Percentiles rank a stretch among this genome's conserved stretches.
phyloP scores from a whole-genome alignment of 2,329 filamentous ascomycete species.

The Xylariaceae sp. region DNA sequence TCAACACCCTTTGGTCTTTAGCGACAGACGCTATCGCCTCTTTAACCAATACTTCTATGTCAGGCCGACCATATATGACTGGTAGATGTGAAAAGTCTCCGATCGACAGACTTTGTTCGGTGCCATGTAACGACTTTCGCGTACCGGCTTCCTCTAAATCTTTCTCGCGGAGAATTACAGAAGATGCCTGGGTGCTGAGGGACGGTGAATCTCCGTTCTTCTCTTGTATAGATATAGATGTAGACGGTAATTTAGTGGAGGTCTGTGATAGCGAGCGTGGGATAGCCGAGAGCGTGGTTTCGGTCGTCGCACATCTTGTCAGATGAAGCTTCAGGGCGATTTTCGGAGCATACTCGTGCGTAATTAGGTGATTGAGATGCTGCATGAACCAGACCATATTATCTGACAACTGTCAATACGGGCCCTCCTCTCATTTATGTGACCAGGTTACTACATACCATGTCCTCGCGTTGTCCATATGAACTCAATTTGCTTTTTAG shows the following conservation, averaged over 20 bases:
- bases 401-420: slow-evolving; percentile 35
- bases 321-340: slow-evolving; percentile 48
- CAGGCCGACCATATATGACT: slow-evolving; percentile 48
- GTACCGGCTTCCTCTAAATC: slow-evolving; percentile 28
- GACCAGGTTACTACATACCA: slow-evolving; percentile 43
- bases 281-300: slow-evolving; percentile 12
- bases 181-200: slow-evolving; percentile 24
- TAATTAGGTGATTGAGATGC: slow-evolving; percentile 47
- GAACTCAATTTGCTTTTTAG: slow-evolving; percentile 50
- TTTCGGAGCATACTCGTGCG: slow-evolving; percentile 46
- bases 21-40: slow-evolving; percentile 44
- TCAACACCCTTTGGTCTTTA: slow-evolving; percentile 47
- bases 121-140: slow-evolving; percentile 15
- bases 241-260: slow-evolving; percentile 15
- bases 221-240: slow-evolving; percentile 21
- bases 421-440: not conserved
- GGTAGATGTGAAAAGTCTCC: slow-evolving; percentile 34
- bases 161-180: slow-evolving; percentile 24
- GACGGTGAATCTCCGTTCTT: slow-evolving; percentile 21
- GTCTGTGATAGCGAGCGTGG: slow-evolving; percentile 20
- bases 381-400: slow-evolving; percentile 47
- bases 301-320: slow-evolving; percentile 33
- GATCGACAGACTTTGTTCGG: slow-evolving; percentile 21
- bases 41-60: slow-evolving; percentile 47
- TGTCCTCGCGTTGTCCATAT: slow-evolving; percentile 56